Percentiles rank a stretch among this genome's conserved stretches.
These are phyloP conservation scores for Lyophyllum decastes DNA, from an alignment of 768 basidiomycete genomes.

Conservation along the genomic window DNA sequence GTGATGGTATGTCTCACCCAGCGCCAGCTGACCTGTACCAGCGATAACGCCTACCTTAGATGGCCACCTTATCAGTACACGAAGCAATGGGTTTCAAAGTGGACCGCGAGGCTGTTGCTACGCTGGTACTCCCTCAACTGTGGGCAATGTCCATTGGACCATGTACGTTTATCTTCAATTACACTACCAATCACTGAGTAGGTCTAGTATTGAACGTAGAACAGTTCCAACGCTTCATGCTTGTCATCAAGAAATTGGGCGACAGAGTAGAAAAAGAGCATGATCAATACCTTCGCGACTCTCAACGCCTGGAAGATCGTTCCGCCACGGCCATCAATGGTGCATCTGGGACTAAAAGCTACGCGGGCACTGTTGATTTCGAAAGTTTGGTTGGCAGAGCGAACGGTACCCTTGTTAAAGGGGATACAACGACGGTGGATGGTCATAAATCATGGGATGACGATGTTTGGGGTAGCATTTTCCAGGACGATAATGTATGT, in stretches of 20 bases:
- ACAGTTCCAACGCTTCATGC: slow-evolving; percentile 95
- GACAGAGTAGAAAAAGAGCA: slow-evolving; percentile 94
- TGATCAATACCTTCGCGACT: slow-evolving; percentile 87
- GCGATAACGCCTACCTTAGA: slow-evolving; percentile 39
- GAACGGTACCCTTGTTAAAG: slow-evolving; percentile 44
- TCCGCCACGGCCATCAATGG: slow-evolving; percentile 53
- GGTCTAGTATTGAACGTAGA: slow-evolving; percentile 68
- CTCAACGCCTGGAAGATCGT: slow-evolving; percentile 85
- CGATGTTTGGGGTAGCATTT: slow-evolving; percentile 83
- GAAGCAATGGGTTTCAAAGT: slow-evolving; percentile 97
- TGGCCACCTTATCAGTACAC: slow-evolving; percentile 87
- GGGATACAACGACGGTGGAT: slow-evolving; percentile 40
- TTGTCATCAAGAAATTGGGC: slow-evolving; percentile 71
- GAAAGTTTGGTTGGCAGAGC: slow-evolving; percentile 78
- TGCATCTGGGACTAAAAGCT: slow-evolving; percentile 27
- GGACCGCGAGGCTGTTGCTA: slow-evolving; percentile 90
- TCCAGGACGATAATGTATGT: slow-evolving; percentile 42
- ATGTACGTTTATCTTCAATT: slow-evolving; percentile 44
- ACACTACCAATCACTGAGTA: slow-evolving; percentile 3
- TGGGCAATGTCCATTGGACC: slow-evolving; percentile 99
- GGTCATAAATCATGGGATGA: slow-evolving; percentile 66
- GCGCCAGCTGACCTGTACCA: not conserved
- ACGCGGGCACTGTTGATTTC: slow-evolving; percentile 73
- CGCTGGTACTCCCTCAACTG: slow-evolving; percentile 84
- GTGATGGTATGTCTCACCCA: slow-evolving; percentile 67